Evolutionary conservation across 2,329 filamentous ascomycete genomes (phyloP), one percentile per base, ranked within the genome.

Genomic region (Emmonsiellopsis sp.): DNA sequence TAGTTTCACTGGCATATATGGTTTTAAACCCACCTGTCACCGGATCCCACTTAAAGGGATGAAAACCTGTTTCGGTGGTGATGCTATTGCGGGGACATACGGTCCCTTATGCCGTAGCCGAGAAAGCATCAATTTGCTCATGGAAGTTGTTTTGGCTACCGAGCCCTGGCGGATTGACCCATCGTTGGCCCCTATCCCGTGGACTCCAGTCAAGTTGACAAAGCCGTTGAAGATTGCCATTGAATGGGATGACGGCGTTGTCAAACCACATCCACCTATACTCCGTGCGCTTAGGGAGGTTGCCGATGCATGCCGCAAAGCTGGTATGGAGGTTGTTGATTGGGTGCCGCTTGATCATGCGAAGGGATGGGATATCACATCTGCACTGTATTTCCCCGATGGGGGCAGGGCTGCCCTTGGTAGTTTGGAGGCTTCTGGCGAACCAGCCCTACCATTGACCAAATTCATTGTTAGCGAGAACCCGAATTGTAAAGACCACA

Each of bases 81-180:
- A 72, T 42, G 67, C 68, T 49, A 70, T 71, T 50, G 63, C 64
- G 27, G 61, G 79, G 0, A 80, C 84, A 0, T 76, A 84, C 9
- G 85, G 84, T 0, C 83, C 83, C 0, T 64, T 89, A 7, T 79
- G 78, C 0, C 78, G 78, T 0, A 81, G 78, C 1, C 68, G 78
- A 1, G 72, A 74, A 53, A 42, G 53, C n/a, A 44, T 67, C 14
- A 59, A 55, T 46, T 39, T 68, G 11, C 61, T 69, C 48, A 59
- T 69, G 54, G 65, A 62, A 49, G 55, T 65, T 0, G 62, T 74
- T 3, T 54, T 73, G 5, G 59, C 59, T 27, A 55, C 62, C 5
- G 55, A 65, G 51, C 67, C 69, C 3, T 73, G 71, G 71, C 55
- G 62, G 10, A 57, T 67, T 46, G 71, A 74, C 55, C 63, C 67